Evolutionary conservation across 495 filamentous ascomycete species (phyloP).

Genomic region (Lasiosphaeris hirsuta): DNA sequence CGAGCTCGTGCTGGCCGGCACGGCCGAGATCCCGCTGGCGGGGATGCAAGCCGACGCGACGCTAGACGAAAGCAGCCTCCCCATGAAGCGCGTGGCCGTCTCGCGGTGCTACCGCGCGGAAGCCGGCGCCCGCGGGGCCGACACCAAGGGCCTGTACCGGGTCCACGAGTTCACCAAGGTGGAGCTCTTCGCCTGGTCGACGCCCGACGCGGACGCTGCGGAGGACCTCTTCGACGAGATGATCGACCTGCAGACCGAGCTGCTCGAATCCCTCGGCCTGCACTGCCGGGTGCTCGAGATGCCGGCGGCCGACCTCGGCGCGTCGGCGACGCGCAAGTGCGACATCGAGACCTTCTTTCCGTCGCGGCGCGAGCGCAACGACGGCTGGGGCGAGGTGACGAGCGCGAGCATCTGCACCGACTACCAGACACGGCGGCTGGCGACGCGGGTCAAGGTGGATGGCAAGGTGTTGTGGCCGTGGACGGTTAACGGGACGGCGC

Average conservation of each 20-base stretch:
- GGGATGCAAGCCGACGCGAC: constrained; percentile 77
- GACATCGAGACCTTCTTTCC: constrained; percentile 97
- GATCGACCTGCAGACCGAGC: constrained; percentile 77
- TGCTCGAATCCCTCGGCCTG: constrained; percentile 71
- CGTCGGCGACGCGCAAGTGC: constrained; percentile 76
- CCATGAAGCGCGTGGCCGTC: constrained; percentile 73
- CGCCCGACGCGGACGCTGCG: constrained; percentile 42
- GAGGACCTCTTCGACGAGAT: constrained; percentile 74
- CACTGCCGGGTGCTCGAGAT: constrained; percentile 89
- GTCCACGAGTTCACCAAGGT: constrained; percentile 99
- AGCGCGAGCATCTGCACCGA: constrained; percentile 89
- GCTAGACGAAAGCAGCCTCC: constrained; percentile 51
- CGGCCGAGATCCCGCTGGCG: constrained; percentile 91
- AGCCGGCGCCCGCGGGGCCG: constrained; percentile 81
- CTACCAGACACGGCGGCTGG: constrained; percentile 83
- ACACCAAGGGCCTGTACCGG: constrained; percentile 92
- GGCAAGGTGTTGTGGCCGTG: constrained; percentile 61
- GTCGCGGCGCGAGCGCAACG: constrained; percentile 64
- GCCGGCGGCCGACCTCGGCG: constrained; percentile 83
- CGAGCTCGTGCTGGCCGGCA: constrained; percentile 71
- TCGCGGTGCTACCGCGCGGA: constrained; percentile 93
- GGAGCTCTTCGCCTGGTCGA: constrained; percentile 89
- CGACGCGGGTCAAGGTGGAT: constrained; percentile 58
- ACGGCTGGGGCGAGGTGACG: constrained; percentile 93
- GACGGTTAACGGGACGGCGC: constrained; percentile 91